Evolutionary conservation across 305 asterid genomes (phyloP).

Genomic region (Fraxinus ornus): DNA sequence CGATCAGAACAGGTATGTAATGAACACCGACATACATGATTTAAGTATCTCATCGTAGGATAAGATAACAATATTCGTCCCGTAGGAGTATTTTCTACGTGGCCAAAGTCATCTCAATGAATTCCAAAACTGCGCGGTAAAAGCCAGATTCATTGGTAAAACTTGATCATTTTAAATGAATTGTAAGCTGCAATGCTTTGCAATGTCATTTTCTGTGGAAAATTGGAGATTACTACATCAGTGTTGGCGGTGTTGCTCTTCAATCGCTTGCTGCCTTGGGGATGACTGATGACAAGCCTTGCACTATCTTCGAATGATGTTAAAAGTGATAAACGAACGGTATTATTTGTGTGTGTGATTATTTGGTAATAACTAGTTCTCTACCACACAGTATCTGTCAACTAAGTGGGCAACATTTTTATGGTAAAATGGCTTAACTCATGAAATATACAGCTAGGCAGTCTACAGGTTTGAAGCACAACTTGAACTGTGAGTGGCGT

Average conservation of each 20-base stretch:
- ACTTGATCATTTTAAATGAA: conserved; percentile 55
- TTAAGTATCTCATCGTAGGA: neutral
- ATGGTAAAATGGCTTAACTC: too few relatives aligned
- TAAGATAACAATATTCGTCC: neutral
- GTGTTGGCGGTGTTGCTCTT: conserved; percentile 51
- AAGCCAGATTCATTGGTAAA: conserved; percentile 60
- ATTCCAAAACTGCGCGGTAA: conserved; percentile 67
- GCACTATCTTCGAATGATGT: conserved; percentile 34
- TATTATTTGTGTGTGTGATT: neutral
- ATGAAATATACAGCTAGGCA: neutral
- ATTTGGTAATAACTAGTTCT: neutral
- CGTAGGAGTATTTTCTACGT: neutral
- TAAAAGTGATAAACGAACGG: neutral
- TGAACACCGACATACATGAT: neutral
- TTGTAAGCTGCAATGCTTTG: conserved; percentile 40
- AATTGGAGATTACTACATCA: conserved; percentile 53
- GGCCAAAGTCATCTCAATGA: conserved; percentile 14
- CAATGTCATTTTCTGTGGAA: conserved; percentile 52
- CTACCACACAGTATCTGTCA: too few relatives aligned
- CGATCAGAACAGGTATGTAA: neutral
- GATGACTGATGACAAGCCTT: conserved; percentile 78
- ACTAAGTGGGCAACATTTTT: neutral
- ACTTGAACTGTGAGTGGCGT: neutral
- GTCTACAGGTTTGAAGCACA: neutral
- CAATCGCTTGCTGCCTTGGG: conserved; percentile 57